Evolutionary conservation across 2,329 filamentous ascomycete genomes (phyloP).

Genomic region (Neopestalotiopsis sp.): DNA sequence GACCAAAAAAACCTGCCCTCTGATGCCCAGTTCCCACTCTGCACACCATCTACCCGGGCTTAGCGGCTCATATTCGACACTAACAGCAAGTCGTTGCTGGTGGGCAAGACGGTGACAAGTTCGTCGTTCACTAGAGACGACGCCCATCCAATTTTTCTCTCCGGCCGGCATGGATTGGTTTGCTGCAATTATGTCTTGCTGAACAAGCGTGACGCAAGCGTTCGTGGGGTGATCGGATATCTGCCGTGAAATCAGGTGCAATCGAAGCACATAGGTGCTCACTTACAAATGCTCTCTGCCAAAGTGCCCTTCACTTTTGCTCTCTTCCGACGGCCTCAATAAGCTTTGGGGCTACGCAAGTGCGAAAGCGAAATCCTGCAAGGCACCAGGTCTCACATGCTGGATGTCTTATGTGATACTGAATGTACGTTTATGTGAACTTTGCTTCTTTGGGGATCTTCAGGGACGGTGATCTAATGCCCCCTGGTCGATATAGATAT

Average conservation of each 20-base stretch:
- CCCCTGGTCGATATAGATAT: conserved; percentile 21
- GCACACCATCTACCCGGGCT: conserved; percentile 18
- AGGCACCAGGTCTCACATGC: conserved; percentile 26
- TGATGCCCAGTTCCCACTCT: conserved; percentile 10
- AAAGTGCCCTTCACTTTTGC: conserved; percentile 6
- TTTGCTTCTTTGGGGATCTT: conserved; percentile 25
- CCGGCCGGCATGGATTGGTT: conserved; percentile 10
- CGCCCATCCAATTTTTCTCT: neutral
- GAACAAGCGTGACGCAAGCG: conserved; percentile 31
- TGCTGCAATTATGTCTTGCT: conserved; percentile 17
- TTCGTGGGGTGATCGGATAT: conserved; percentile 18
- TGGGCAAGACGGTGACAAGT: conserved; percentile 23
- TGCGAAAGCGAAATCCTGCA: conserved; percentile 24
- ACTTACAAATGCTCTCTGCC: neutral
- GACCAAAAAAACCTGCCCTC: neutral
- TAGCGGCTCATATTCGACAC: conserved; percentile 29
- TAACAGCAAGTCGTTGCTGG: conserved; percentile 19
- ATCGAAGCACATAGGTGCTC: neutral
- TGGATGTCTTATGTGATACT: conserved; percentile 19
- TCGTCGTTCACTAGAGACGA: neutral
- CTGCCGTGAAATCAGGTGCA: conserved; percentile 15
- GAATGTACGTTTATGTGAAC: neutral
- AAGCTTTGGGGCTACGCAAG: conserved; percentile 21
- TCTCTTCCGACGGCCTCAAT: conserved; percentile 14
- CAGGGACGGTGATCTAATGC: conserved; percentile 29